A percentile compares a stretch with the other conserved stretches of the same genome.
Evolutionary conservation across 805 yeast species (phyloP).

Genomic region (Torulaspora indica): DNA sequence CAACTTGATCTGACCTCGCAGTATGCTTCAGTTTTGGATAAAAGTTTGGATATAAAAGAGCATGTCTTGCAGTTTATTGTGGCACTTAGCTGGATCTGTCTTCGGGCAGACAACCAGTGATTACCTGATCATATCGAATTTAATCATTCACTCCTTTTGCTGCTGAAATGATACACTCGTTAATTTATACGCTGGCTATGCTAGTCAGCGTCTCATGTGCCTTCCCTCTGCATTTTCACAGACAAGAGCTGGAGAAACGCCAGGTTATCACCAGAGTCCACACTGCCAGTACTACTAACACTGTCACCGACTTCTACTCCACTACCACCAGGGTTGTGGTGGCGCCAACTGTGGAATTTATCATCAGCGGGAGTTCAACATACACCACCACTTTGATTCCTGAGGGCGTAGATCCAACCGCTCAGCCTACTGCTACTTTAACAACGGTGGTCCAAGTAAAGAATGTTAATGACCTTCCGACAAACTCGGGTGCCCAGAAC

Average conservation of each 20-base stretch:
- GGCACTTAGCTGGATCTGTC: neutral
- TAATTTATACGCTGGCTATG: conserved; percentile 10
- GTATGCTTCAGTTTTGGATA: neutral
- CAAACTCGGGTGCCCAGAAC: neutral
- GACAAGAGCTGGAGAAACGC: conserved; percentile 31
- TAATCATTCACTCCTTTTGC: neutral
- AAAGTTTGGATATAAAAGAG: neutral
- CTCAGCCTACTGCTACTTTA: conserved; percentile 37
- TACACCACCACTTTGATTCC: conserved; percentile 38
- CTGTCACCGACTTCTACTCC: conserved; percentile 41
- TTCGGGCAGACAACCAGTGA: neutral
- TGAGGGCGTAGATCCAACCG: conserved; percentile 34
- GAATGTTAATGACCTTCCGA: neutral
- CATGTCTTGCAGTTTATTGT: neutral
- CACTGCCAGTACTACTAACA: conserved; percentile 50
- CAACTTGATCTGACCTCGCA: conserved; percentile 1
- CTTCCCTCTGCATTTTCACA: conserved; percentile 26
- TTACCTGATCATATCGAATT: neutral
- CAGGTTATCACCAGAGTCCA: conserved; percentile 48
- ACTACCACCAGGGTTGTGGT: conserved; percentile 38
- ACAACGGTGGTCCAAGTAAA: conserved; percentile 19
- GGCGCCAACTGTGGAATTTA: conserved; percentile 41
- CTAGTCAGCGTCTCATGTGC: conserved; percentile 17
- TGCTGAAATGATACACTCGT: neutral
- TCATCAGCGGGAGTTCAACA: conserved; percentile 38